Evolutionary conservation across 352 stramenopile species (phyloP), one percentile per base, ranked within the genome.

Genomic region (Hyphochytrium catenoides): DNA sequence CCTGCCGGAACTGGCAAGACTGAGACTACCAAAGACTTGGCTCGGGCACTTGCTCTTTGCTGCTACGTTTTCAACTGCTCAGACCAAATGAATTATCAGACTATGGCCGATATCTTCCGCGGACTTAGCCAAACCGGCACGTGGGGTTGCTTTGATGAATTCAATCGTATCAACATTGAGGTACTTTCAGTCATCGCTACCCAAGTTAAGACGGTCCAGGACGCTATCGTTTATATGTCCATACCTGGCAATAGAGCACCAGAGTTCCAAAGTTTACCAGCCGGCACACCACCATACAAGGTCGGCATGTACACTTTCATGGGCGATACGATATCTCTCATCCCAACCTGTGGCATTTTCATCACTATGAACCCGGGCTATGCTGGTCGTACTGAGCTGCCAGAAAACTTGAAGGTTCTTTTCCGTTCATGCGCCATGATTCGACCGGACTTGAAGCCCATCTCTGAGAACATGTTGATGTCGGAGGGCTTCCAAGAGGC

Each of bases 351-450:
- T 31, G 76, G 76, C 3, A 89, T 92, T 51, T 93, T 90, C 49
- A 93, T 93, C 42, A 93, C 79, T 6, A 93, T 93, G 79, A 93
- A 93, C 52, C 79, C 78, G 6, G 79, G 79, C 4, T 93, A 93
- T 36, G 74, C 74, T 8, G 79, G 66, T 8, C 65, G 68, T 3
- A 81, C 65, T 0, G 67, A 90, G 35, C 56, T 90, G 3, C 71
- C 72, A 4, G 72, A 83, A 34, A 90, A 88, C 33, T 43, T 91
- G 1, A 91, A 90, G 39, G 72, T 83, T 42, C 54, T 91, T n/a
- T 85, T 85, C 53, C 67, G 68, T 1, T 82, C 66, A 48, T 96
- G 53, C 44, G 84, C 53, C 51, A 91, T 76, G 89, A 95, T 95
- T 41, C 74, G 81, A 38, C 85, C 85, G 0, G 85, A 95, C 42